These are phyloP conservation scores for Aeschynomene evenia DNA, from an alignment of 306 rosid species.

Conservation along the genomic window DNA sequence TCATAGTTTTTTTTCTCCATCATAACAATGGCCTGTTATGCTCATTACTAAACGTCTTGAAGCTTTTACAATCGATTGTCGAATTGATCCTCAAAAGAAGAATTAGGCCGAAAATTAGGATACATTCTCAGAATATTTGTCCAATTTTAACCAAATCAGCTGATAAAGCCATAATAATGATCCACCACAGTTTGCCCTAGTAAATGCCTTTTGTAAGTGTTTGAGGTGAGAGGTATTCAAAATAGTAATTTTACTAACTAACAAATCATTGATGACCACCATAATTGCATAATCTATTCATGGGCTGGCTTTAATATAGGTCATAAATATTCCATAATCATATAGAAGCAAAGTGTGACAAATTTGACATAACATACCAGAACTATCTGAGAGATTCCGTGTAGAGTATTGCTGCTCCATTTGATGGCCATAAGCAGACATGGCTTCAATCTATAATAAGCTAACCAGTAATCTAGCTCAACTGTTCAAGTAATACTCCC, in stretches of 20 bases:
- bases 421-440: constrained; percentile 67
- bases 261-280: neutral
- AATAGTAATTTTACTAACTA: neutral
- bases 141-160: constrained; percentile 15
- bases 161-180: neutral
- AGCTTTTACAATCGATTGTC: no score
- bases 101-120: neutral
- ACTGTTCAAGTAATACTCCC: constrained; percentile 32
- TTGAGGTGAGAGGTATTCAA: neutral
- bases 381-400: constrained; percentile 45
- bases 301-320: neutral
- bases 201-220: neutral
- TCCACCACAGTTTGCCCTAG: neutral
- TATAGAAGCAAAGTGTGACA: neutral
- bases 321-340: neutral
- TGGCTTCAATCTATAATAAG: constrained; percentile 30
- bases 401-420: constrained; percentile 66
- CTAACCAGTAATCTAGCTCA: constrained; percentile 31
- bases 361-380: constrained; percentile 49
- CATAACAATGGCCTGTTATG: no score
- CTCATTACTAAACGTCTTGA: neutral
- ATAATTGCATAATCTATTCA: constrained; percentile 2
- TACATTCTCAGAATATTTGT: neutral
- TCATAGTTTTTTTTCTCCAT: neutral
- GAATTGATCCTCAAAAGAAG: neutral